Evolutionary conservation across 2,329 filamentous ascomycete genomes (phyloP).

Genomic region (Colletotrichum ledebouriae): DNA sequence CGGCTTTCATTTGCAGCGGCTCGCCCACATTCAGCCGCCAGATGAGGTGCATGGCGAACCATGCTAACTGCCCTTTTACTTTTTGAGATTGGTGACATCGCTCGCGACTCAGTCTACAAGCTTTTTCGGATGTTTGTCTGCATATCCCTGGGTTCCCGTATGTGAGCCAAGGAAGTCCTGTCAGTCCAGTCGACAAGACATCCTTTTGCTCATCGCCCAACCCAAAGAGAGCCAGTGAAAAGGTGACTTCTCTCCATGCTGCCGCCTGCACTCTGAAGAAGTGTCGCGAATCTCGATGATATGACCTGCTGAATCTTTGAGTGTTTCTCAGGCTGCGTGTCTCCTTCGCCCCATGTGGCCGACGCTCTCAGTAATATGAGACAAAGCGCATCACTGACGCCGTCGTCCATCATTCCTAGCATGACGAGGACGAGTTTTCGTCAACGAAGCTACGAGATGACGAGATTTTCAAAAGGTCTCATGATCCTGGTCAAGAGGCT

Average conservation of each 20-base stretch:
- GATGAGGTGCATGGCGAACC: constrained; percentile 16
- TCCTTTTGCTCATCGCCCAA: background rate
- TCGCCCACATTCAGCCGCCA: constrained; percentile 7
- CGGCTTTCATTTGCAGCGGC: background rate
- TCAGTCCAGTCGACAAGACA: background rate
- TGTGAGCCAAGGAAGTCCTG: background rate
- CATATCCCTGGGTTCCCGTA: constrained; percentile 11
- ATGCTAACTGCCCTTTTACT: constrained; percentile 7
- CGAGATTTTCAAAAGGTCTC: no score
- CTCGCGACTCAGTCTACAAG: constrained; percentile 20
- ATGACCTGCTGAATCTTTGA: background rate
- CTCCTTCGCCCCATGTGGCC: no score
- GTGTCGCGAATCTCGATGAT: background rate
- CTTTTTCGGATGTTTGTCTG: constrained; percentile 7
- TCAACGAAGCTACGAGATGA: no score
- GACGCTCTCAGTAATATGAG: background rate
- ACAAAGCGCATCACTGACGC: background rate
- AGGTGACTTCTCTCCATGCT: background rate
- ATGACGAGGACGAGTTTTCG: no score
- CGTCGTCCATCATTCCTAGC: no score
- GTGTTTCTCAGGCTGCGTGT: background rate
- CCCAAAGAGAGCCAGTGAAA: background rate
- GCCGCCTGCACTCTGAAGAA: background rate
- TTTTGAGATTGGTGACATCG: constrained; percentile 8
- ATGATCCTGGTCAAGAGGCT: no score